These are phyloP conservation scores for Akebia trifoliata DNA, from an alignment of 164 flowering plant species.

Conservation along the genomic window DNA sequence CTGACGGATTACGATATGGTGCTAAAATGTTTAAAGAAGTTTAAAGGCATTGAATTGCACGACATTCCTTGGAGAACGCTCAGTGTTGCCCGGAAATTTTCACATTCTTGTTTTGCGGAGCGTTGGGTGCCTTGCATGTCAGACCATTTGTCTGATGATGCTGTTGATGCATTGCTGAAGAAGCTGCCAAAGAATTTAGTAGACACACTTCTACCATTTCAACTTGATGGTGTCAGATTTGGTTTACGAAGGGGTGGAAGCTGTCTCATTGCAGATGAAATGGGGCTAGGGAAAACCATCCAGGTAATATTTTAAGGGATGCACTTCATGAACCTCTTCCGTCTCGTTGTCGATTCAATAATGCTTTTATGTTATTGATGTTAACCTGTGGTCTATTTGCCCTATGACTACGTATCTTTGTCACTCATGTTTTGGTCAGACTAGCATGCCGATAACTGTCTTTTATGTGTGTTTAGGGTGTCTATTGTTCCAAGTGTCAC, in stretches of 20 bases:
- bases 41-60: constrained; percentile 46
- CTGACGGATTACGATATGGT: constrained; percentile 63
- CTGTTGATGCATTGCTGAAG: constrained; percentile 54
- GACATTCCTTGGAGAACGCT: constrained; percentile 72
- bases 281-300: constrained; percentile 97
- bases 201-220: constrained; percentile 72
- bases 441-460: too few species aligned
- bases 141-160: constrained; percentile 68
- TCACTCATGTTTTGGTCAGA: too few species aligned
- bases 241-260: constrained; percentile 86
- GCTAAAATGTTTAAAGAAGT: constrained; percentile 50
- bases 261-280: constrained; percentile 97
- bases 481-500: too few species aligned
- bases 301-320: constrained; percentile 45
- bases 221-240: constrained; percentile 79
- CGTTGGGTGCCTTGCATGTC: constrained; percentile 85
- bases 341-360: neutral
- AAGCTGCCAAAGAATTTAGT: constrained; percentile 53
- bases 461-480: too few species aligned
- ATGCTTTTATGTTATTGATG: neutral
- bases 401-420: too few species aligned
- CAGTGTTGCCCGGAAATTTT: constrained; percentile 57
- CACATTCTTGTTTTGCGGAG: constrained; percentile 47
- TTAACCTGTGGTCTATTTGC: too few species aligned
- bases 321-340: neutral